Percentiles rank a stretch among this genome's conserved stretches.
These are phyloP conservation scores for Botrytis sinoallii DNA, from an alignment of 2,329 filamentous ascomycete species.

Conservation along the genomic window DNA sequence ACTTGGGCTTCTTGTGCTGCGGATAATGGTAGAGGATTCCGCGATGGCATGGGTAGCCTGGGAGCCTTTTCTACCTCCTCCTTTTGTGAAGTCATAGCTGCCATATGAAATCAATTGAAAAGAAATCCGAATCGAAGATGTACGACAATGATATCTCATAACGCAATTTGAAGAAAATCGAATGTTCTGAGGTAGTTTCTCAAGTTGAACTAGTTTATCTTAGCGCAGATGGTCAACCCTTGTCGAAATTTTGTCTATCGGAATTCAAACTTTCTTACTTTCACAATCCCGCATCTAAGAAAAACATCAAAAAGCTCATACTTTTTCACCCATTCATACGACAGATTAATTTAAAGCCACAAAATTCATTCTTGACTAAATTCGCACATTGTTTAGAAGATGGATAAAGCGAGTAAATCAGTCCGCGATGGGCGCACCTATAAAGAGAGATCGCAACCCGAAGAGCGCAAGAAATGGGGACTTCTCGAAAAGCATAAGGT, in stretches of 20 bases:
- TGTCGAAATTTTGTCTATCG: constrained; percentile 14
- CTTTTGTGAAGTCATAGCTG: constrained; percentile 34
- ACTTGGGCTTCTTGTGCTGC: constrained; percentile 79
- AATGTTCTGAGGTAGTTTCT: constrained; percentile 19
- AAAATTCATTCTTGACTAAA: constrained; percentile 56
- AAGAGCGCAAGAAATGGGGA: constrained; percentile 80
- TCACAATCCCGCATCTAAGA: background rate
- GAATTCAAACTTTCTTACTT: background rate
- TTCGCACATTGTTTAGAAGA: constrained; percentile 46
- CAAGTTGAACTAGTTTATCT: constrained; percentile 14
- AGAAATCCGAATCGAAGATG: background rate
- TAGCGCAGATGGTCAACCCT: constrained; percentile 1
- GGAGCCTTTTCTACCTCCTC: constrained; percentile 32
- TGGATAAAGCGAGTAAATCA: constrained; percentile 23
- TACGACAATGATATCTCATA: background rate
- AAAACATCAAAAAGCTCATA: constrained; percentile 9
- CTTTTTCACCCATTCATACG: background rate
- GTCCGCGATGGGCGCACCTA: constrained; percentile 64
- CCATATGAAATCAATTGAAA: constrained; percentile 25
- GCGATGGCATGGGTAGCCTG: constrained; percentile 49
- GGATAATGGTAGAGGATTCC: constrained; percentile 80
- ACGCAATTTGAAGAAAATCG: constrained; percentile 8
- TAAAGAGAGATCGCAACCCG: constrained; percentile 82
- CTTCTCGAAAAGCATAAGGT: constrained; percentile 95
- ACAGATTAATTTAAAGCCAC: background rate